These are phyloP conservation scores for Lantana camara DNA, from an alignment of 257 asterid genomes.

Conservation along the genomic window DNA sequence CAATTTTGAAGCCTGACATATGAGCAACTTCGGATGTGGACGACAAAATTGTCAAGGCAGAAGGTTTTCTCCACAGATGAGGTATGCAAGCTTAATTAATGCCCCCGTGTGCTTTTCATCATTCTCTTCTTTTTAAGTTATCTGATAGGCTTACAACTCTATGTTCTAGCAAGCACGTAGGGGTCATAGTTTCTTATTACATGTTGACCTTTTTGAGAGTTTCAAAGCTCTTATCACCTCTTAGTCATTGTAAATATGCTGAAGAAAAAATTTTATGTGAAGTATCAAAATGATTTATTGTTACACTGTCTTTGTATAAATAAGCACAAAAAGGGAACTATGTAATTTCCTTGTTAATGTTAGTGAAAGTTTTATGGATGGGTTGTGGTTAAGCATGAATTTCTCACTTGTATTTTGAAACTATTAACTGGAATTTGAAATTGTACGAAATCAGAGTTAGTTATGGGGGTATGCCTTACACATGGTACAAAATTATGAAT, in stretches of 20 bases:
- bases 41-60: constrained; percentile 10
- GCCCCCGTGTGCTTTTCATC: not conserved
- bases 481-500: no score
- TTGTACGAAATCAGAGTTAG: no score
- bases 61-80: not conserved
- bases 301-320: not conserved
- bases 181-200: not conserved
- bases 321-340: no score
- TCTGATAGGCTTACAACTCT: not conserved
- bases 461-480: no score
- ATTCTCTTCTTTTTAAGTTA: not conserved
- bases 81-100: constrained; percentile 7
- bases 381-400: no score
- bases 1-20: constrained; percentile 5
- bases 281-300: not conserved
- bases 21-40: not conserved
- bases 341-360: not conserved
- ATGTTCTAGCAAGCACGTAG: not conserved
- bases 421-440: no score
- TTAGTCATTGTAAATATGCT: not conserved
- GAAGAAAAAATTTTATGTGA: not conserved
- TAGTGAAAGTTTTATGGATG: not conserved
- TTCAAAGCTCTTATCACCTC: not conserved
- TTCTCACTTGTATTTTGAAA: no score
- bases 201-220: not conserved